Percentiles rank a stretch among this genome's conserved stretches.
These are phyloP conservation scores for Eimeria tenella DNA, from an alignment of 169 alveolate genomes.

Conservation along the genomic window DNA sequence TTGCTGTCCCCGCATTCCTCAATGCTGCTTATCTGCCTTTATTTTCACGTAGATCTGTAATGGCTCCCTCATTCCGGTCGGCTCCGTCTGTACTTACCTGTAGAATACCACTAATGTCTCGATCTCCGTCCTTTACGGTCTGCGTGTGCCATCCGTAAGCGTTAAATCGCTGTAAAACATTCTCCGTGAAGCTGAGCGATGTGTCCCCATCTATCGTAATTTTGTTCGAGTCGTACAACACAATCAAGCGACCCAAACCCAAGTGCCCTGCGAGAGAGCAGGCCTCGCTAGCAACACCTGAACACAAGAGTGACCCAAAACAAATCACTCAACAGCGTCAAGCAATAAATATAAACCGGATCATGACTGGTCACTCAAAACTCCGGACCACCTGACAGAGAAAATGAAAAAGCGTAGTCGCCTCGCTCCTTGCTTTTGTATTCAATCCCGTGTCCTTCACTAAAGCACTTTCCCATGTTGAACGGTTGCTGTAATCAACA, in stretches of 20 bases:
- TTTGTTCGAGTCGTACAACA: slow-evolving; percentile 87
- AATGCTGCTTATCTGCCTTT: too few relatives aligned
- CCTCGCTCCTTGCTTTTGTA: too few relatives aligned
- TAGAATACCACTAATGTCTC: slow-evolving; percentile 26
- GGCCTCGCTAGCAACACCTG: slow-evolving; percentile 87
- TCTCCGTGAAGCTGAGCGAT: slow-evolving; percentile 86
- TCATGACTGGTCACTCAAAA: too few relatives aligned
- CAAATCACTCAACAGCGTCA: neutral
- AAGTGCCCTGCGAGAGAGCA: slow-evolving; percentile 89
- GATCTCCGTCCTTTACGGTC: slow-evolving; percentile 71
- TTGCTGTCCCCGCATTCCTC: too few relatives aligned
- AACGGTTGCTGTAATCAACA: neutral
- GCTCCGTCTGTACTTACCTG: slow-evolving; percentile 14
- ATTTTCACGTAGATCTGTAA: too few relatives aligned
- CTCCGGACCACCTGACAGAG: too few relatives aligned
- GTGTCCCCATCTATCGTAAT: slow-evolving; percentile 89
- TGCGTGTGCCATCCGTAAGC: slow-evolving; percentile 86
- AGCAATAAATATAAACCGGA: too few relatives aligned
- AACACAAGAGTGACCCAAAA: neutral
- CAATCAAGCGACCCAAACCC: slow-evolving; percentile 86
- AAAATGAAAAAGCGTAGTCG: too few relatives aligned
- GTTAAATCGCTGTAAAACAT: slow-evolving; percentile 81
- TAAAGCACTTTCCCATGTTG: neutral
- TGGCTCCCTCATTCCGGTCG: too few relatives aligned
- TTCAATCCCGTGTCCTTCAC: neutral